Conservation (phyloP, 1,284 basidiomycete species). For the Irpex sp. region DNA sequence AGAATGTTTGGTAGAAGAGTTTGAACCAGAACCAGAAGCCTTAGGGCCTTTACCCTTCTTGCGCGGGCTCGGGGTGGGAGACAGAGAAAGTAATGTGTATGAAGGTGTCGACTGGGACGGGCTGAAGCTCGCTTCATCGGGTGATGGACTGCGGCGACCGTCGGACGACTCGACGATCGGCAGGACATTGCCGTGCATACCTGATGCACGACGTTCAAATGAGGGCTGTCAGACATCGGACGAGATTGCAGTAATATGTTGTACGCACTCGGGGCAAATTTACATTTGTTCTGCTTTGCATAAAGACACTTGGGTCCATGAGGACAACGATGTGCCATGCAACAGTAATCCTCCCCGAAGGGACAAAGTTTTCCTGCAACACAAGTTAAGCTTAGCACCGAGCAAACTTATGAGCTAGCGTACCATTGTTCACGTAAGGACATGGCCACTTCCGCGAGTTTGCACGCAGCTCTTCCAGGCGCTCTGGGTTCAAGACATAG, state of each 20-base stretch:
- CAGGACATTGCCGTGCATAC: constrained; percentile 4
- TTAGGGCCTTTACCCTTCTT: not conserved
- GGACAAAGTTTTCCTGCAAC: constrained; percentile 28
- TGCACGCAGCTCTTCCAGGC: constrained; percentile 30
- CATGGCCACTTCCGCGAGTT: constrained; percentile 42
- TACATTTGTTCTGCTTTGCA: constrained; percentile 31
- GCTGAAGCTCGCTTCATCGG: not conserved
- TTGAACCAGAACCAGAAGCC: not conserved
- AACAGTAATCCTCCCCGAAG: constrained; percentile 28
- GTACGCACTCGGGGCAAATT: constrained; percentile 32
- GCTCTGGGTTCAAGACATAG: constrained; percentile 31
- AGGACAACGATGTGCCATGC: constrained; percentile 32
- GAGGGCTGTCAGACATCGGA: not conserved
- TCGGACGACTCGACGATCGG: not conserved
- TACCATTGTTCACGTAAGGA: constrained; percentile 31
- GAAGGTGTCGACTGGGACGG: constrained; percentile 1
- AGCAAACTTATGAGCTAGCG: not conserved
- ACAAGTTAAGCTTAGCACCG: not conserved
- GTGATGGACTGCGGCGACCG: not conserved
- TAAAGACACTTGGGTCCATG: constrained; percentile 30
- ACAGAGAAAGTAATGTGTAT: not conserved
- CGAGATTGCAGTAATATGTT: not conserved
- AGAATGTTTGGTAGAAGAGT: not conserved
- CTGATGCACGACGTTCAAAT: not conserved
- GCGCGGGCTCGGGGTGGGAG: not conserved